These are phyloP conservation scores for Leptodontidium sp. DNA, from an alignment of 2,329 filamentous ascomycete genomes.

Conservation along the genomic window DNA sequence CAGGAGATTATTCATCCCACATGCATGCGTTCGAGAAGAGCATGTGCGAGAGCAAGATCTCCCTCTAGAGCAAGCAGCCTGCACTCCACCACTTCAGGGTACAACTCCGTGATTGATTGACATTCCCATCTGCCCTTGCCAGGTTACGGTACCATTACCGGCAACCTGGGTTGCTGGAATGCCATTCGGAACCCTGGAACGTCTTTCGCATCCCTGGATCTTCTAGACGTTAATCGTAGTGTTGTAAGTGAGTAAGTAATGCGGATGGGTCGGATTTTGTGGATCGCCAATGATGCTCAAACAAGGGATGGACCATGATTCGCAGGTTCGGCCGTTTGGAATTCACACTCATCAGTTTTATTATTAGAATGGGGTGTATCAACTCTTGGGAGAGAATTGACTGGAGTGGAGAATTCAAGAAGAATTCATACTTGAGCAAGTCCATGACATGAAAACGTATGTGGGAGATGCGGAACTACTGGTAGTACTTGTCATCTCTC, in stretches of 20 bases:
- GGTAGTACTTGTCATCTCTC: too few species aligned
- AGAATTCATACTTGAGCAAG: background rate
- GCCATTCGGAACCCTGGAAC: slow-evolving; percentile 10
- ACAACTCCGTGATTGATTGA: slow-evolving; percentile 18
- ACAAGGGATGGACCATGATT: slow-evolving; percentile 22
- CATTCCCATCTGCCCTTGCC: slow-evolving; percentile 17
- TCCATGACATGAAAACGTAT: background rate
- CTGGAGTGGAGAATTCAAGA: background rate
- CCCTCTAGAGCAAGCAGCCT: background rate
- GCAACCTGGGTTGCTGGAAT: slow-evolving; percentile 15
- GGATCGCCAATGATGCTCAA: slow-evolving; percentile 7
- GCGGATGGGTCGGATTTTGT: slow-evolving; percentile 2
- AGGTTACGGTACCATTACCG: slow-evolving; percentile 3
- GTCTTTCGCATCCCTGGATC: background rate
- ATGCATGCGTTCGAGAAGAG: background rate
- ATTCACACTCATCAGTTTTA: background rate
- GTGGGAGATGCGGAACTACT: too few species aligned
- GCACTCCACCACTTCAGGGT: slow-evolving; percentile 19
- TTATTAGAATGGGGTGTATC: slow-evolving; percentile 4
- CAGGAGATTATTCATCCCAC: slow-evolving; percentile 28
- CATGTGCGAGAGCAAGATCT: slow-evolving; percentile 1
- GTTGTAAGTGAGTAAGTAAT: background rate
- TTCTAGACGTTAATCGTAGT: slow-evolving; percentile 11
- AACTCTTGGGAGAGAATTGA: background rate
- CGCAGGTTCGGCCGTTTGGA: slow-evolving; percentile 11